Percentiles rank a stretch among this genome's conserved stretches.
Evolutionary conservation across 805 yeast genomes (phyloP).

Genomic region (Nakazawaea sp.): DNA sequence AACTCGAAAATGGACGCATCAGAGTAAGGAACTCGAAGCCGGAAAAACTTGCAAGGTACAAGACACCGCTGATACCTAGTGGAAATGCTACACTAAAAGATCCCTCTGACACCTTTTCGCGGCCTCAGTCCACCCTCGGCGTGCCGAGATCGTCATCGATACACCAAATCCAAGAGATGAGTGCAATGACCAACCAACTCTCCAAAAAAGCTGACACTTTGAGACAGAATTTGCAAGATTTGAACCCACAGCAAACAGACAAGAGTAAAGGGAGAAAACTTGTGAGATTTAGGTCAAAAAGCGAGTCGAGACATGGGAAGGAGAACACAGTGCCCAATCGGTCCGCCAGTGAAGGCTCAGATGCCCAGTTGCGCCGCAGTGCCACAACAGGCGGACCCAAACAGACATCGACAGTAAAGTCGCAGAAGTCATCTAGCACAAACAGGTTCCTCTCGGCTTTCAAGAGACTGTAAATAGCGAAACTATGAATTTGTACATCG

Average conservation of each 20-base stretch:
- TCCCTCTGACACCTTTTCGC: background rate
- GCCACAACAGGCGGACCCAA: no score
- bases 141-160: conserved; percentile 2
- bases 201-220: conserved; percentile 2
- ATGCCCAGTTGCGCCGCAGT: no score
- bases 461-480: no score
- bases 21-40: conserved; percentile 7
- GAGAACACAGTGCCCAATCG: no score
- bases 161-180: conserved; percentile 4
- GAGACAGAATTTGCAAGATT: background rate
- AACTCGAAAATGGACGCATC: conserved; percentile 3
- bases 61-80: conserved; percentile 10
- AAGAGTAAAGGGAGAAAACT: background rate
- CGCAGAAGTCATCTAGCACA: no score
- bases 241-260: background rate
- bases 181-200: background rate
- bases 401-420: no score
- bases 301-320: background rate
- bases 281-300: background rate
- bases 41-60: conserved; percentile 6
- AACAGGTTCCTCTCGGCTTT: no score
- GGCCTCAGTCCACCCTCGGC: background rate
- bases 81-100: no score
- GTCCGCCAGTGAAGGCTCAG: no score
- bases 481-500: no score